Evolutionary conservation across 768 basidiomycete species (phyloP).

Genomic region (Candolleomyces aberdarensis): DNA sequence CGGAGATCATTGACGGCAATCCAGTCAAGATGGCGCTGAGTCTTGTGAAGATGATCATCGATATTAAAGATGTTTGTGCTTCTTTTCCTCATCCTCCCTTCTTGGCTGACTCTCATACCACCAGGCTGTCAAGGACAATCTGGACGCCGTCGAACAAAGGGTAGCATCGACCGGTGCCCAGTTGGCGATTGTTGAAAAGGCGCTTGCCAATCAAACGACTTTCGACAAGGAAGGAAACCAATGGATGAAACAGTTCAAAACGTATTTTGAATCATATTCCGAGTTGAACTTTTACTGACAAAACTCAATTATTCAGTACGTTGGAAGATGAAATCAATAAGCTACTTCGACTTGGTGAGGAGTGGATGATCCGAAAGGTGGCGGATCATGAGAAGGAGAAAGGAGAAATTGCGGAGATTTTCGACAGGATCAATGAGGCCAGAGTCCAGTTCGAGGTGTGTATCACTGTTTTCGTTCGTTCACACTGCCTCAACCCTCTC

Average conservation of each 20-base stretch:
- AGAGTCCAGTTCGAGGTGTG: conserved; percentile 5
- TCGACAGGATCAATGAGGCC: conserved; percentile 3
- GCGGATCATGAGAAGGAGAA: conserved; percentile 7
- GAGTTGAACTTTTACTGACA: background rate
- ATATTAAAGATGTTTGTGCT: background rate
- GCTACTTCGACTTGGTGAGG: background rate
- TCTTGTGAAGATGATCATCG: background rate
- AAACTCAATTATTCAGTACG: background rate
- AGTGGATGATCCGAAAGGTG: background rate
- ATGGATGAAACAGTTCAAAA: background rate
- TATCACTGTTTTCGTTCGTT: background rate
- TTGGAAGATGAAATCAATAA: background rate
- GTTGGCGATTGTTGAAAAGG: background rate
- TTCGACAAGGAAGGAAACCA: background rate
- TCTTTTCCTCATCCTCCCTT: too few relatives aligned
- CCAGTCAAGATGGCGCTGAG: conserved; percentile 1
- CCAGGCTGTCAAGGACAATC: background rate
- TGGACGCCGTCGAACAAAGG: background rate
- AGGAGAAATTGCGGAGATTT: background rate
- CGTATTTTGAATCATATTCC: background rate
- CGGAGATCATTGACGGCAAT: background rate
- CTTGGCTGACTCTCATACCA: background rate
- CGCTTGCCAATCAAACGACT: background rate
- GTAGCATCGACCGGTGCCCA: background rate
- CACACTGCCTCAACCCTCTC: background rate